These are phyloP conservation scores for Wickerhamiella siamensis DNA, from an alignment of 805 yeast species.

Conservation along the genomic window DNA sequence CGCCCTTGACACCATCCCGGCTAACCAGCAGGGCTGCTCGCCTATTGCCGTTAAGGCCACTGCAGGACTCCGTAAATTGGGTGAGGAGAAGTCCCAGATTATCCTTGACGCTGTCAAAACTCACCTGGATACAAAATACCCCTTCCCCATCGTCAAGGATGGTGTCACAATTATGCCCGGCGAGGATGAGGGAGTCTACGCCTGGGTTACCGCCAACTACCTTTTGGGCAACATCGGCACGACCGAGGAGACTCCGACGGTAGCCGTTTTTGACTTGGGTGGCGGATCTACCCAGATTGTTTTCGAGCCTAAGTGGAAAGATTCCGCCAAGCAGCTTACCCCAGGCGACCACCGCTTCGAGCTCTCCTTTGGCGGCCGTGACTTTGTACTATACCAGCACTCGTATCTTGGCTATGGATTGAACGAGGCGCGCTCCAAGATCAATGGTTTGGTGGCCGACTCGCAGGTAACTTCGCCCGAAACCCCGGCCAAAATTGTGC, in stretches of 20 bases:
- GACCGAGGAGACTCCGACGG: slow-evolving; percentile 65
- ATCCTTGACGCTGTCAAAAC: slow-evolving; percentile 64
- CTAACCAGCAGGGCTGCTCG: slow-evolving; percentile 57
- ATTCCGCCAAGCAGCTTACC: slow-evolving; percentile 33
- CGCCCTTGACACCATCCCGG: slow-evolving; percentile 70
- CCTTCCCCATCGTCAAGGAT: slow-evolving; percentile 80
- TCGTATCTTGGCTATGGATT: slow-evolving; percentile 94
- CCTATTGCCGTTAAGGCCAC: slow-evolving; percentile 97
- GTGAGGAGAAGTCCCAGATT: slow-evolving; percentile 53
- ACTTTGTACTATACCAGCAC: slow-evolving; percentile 75
- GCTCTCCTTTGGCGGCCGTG: slow-evolving; percentile 65
- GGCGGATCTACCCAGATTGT: slow-evolving; percentile 99
- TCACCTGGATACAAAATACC: slow-evolving; percentile 67
- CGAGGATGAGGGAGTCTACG: slow-evolving; percentile 92
- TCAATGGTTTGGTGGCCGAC: slow-evolving; percentile 52
- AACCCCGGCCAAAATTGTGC: slow-evolving; percentile 32
- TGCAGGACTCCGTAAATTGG: slow-evolving; percentile 84
- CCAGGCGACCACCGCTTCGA: slow-evolving; percentile 83
- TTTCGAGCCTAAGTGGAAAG: slow-evolving; percentile 70
- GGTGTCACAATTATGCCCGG: slow-evolving; percentile 94
- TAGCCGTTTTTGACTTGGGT: slow-evolving; percentile 94
- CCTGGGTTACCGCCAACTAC: slow-evolving; percentile 96
- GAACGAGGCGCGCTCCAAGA: slow-evolving; percentile 80
- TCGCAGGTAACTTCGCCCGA: slow-evolving; percentile 27
- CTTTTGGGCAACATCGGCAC: slow-evolving; percentile 85